Conservation (phyloP, 345 rosid species). For the Carallia pectinifolia region DNA sequence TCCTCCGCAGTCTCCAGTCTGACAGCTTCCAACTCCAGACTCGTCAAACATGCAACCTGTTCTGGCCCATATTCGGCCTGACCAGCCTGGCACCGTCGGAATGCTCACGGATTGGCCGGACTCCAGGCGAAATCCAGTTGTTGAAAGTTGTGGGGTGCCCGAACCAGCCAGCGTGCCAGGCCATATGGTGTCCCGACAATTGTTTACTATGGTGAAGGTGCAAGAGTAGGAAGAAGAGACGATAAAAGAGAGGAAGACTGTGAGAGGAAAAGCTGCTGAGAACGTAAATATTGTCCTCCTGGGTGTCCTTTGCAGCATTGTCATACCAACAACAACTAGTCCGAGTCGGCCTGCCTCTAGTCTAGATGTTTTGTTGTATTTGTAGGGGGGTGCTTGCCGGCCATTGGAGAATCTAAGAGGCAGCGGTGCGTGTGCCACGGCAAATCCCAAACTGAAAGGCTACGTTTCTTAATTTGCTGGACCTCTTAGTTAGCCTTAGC, state of each 20-base stretch:
- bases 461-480: slow-evolving; percentile 44
- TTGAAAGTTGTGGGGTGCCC: slow-evolving; percentile 69
- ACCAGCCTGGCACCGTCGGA: slow-evolving; percentile 76
- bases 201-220: slow-evolving; percentile 64
- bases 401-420: slow-evolving; percentile 20
- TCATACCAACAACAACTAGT: neutral
- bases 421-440: slow-evolving; percentile 5
- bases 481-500: slow-evolving; percentile 26
- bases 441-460: slow-evolving; percentile 32
- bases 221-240: slow-evolving; percentile 37
- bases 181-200: slow-evolving; percentile 85
- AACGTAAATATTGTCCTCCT: neutral
- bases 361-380: neutral
- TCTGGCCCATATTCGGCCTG: slow-evolving; percentile 93
- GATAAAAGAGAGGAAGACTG: slow-evolving; percentile 29
- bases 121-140: slow-evolving; percentile 68
- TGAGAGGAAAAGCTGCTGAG: slow-evolving; percentile 18
- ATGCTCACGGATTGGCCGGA: slow-evolving; percentile 55
- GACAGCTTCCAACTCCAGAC: slow-evolving; percentile 64
- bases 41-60: slow-evolving; percentile 76
- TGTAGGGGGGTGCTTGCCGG: neutral
- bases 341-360: too few species aligned
- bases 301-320: neutral
- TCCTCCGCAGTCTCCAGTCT: slow-evolving; percentile 81
- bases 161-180: slow-evolving; percentile 87